Evolutionary conservation across 1,139 yeast genomes (phyloP), one percentile per base, ranked within the genome.

Genomic region (Lodderomyces parapsilosis): DNA sequence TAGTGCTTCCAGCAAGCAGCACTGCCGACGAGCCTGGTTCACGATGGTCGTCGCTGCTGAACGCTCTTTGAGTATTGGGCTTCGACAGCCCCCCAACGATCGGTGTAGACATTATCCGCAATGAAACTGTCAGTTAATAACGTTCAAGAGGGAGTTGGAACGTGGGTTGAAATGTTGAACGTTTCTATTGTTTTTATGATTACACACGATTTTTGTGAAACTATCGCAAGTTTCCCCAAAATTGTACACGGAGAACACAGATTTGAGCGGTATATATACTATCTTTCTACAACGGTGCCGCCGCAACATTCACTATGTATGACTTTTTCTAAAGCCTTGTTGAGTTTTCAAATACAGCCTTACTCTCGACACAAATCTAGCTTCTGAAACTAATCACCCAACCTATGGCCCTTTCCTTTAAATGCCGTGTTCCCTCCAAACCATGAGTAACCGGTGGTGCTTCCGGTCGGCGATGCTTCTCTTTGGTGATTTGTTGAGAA

Each of bases 391-490:
- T 48, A 61, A 42, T 53, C 58, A 7, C 72, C 72, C 52, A 68
- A 58, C 41, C 72, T 55, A 43, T 57, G 64, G 15, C 74, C 74
- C 50, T 55, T 62, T 8, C 74, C 74, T 40, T 52, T 50, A 48
- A 68, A 68, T 3, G 59, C 52, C 10, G 45, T 45, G 9, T 38
- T 49, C 22, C 35, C 39, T 6, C 58, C 52, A 42, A 56, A 54
- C 62, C 61, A 56, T 0, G 60, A 49, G 28, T 45, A 39, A 2
- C 50, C 49, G 7, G 39, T 23, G 13, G 41, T 32, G 34, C 6
- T 35, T 15, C 43, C 46, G 19, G 32, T 35, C 24, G 37, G 7
- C 4, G 32, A 4, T 11, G 36, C 23, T 32, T 18, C 18, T n/a
- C 24, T 35, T 25, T 22, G 39, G 27, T 36, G 22, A 8, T 18